Base-by-base conservation (phyloP, 169 alveolate genomes). In the Neospora caninum region DNA sequence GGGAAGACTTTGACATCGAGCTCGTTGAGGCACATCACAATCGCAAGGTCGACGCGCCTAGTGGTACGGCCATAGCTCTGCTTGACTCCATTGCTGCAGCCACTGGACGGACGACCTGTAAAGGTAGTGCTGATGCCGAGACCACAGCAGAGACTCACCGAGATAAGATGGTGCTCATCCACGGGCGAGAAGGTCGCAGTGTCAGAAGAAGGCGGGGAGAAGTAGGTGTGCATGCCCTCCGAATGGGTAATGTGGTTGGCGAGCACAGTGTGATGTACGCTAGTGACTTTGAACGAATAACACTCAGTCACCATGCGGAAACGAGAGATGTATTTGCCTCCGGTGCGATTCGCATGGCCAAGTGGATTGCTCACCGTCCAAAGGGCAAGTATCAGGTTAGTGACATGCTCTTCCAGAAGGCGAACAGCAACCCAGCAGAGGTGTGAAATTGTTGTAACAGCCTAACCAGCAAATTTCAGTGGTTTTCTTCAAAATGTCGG, bases 11-110 rank as follows among this genome's bases (percentile, higher is more conserved):
- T 41, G 73, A 88, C 41, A 88, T 88, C 83, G 92, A 88, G 83
- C 39, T 88, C 42, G 92, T 88, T n/a, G 92, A 88, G 58, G 80
- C 83, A 10, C 92, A 88, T 69, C 92, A 88, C 92, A 53, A 64
- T 45, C 54, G 53, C n/a, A 88, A 88, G 83, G 92, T 64, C 45
- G 92, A 88, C 42, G 80, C 92, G 27, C 92, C 92, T 7, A 43
- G 80, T 18, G 92, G 92, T 38, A 88, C 92, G 22, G 92, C 92
- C 10, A 25, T 53, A 7, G 80, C 80, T 49, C 49, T 88, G n/a
- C 53, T 54, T 16, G 92, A 88, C 58, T 49, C 92, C 34, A 54
- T 88, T 31, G 69, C 58, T 36, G 34, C 45, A 22, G 80, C 92
- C 34, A 53, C 53, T 45, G 84, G 83, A 45, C 45, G 58, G 80